Evolutionary conservation across 176 grass and related monocot genomes (phyloP).

Genomic region (Triticum timopheevii): DNA sequence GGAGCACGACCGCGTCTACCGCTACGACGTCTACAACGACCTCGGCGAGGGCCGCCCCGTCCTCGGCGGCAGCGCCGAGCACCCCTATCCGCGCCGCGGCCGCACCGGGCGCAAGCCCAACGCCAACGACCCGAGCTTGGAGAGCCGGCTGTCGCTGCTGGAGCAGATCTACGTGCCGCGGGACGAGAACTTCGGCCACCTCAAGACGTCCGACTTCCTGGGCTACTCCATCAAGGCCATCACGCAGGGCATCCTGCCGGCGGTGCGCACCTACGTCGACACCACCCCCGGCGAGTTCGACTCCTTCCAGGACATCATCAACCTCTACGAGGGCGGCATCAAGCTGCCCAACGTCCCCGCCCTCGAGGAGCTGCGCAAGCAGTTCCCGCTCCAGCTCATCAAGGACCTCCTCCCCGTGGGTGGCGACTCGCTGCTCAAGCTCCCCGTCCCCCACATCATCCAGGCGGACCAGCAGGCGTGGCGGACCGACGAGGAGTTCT

Average conservation of each 20-base stretch:
- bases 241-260: slow-evolving; percentile 35
- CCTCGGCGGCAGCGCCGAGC: slow-evolving; percentile 44
- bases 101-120: slow-evolving; percentile 25
- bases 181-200: slow-evolving; percentile 65
- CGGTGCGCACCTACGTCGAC: slow-evolving; percentile 41
- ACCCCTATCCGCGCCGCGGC: slow-evolving; percentile 27
- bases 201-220: slow-evolving; percentile 67
- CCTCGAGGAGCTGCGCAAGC: slow-evolving; percentile 44
- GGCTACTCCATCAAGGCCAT: slow-evolving; percentile 58
- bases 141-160: slow-evolving; percentile 52
- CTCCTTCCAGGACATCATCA: slow-evolving; percentile 56
- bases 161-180: slow-evolving; percentile 65
- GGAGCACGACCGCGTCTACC: slow-evolving; percentile 68
- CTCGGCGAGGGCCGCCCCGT: slow-evolving; percentile 66
- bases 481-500: slow-evolving; percentile 87
- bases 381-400: slow-evolving; percentile 52
- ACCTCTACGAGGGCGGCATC: slow-evolving; percentile 59
- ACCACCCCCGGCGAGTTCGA: slow-evolving; percentile 52
- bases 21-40: slow-evolving; percentile 77
- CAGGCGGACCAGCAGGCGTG: slow-evolving; percentile 53
- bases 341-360: slow-evolving; percentile 37
- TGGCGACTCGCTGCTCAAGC: slow-evolving; percentile 47
- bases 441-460: slow-evolving; percentile 56
- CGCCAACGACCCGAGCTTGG: slow-evolving; percentile 21
- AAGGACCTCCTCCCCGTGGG: slow-evolving; percentile 58